Conservation (phyloP, 2,329 filamentous ascomycete genomes). For the Colletotrichum sp. region DNA sequence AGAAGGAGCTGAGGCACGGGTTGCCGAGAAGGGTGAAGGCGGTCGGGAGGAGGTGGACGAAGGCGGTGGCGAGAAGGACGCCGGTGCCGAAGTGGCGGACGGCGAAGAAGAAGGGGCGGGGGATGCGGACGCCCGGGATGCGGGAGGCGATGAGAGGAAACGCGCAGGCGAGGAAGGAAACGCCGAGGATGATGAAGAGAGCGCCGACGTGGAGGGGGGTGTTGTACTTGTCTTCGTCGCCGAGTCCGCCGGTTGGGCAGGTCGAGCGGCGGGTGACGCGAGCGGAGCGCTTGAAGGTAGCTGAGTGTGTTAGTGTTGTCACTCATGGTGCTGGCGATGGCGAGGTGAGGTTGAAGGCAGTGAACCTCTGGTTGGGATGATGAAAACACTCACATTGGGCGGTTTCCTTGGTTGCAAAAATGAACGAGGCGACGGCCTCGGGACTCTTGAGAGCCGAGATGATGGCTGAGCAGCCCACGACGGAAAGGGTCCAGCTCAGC, state of each 20-base stretch:
- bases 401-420: conserved; percentile 1
- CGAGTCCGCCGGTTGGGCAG: conserved; percentile 31
- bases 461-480: conserved; percentile 39
- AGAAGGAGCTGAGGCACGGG: conserved; percentile 74
- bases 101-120: conserved; percentile 58
- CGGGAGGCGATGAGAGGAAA: conserved; percentile 61
- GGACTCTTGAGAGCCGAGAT: conserved; percentile 25
- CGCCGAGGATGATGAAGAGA: conserved; percentile 52
- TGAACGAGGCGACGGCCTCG: conserved; percentile 12
- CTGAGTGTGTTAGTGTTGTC: not conserved
- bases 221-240: conserved; percentile 51
- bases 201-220: conserved; percentile 62
- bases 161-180: conserved; percentile 52
- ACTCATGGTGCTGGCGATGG: not conserved
- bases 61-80: conserved; percentile 76
- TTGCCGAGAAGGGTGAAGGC: conserved; percentile 68
- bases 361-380: not conserved
- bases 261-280: conserved; percentile 14
- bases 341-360: not conserved
- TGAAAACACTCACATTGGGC: not conserved
- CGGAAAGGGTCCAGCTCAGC: conserved; percentile 46
- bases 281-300: not conserved
- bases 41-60: conserved; percentile 75
- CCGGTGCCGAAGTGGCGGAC: conserved; percentile 78
- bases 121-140: conserved; percentile 59